A percentile compares a stretch with the other conserved stretches of the same genome.
Evolutionary conservation across 495 filamentous ascomycete species (phyloP).

Genomic region (Xylaria cubensis): DNA sequence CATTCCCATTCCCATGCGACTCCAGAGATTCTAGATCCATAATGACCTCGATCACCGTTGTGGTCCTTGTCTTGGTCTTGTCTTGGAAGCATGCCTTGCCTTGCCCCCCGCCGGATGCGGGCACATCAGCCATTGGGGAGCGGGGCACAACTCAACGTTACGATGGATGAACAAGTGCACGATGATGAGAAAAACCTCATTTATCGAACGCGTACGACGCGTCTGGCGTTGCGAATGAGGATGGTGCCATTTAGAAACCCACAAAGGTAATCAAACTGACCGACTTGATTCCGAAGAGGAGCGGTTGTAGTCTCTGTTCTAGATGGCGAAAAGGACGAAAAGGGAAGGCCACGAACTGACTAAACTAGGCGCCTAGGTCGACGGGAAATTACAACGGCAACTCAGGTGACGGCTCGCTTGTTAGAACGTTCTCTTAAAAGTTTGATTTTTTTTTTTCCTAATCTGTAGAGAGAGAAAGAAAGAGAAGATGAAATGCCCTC

Average conservation of each 20-base stretch:
- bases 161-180: neutral
- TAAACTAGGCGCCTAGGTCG: neutral
- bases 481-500: too few relatives aligned
- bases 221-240: conserved; percentile 4
- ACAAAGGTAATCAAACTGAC: neutral
- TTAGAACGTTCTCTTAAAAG: too few relatives aligned
- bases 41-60: neutral
- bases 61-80: neutral
- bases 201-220: neutral
- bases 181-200: neutral
- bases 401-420: too few relatives aligned
- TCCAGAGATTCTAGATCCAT: neutral
- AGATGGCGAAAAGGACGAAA: neutral
- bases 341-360: neutral
- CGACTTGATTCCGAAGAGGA: neutral
- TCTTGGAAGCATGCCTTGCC: neutral
- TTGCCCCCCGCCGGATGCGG: neutral
- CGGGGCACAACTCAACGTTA: neutral
- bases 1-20: neutral
- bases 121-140: neutral
- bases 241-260: neutral
- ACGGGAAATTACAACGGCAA: neutral
- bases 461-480: too few relatives aligned
- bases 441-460: too few relatives aligned
- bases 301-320: neutral